Evolutionary conservation across 441 rosid species (phyloP).

Genomic region (Daphne laureola): DNA sequence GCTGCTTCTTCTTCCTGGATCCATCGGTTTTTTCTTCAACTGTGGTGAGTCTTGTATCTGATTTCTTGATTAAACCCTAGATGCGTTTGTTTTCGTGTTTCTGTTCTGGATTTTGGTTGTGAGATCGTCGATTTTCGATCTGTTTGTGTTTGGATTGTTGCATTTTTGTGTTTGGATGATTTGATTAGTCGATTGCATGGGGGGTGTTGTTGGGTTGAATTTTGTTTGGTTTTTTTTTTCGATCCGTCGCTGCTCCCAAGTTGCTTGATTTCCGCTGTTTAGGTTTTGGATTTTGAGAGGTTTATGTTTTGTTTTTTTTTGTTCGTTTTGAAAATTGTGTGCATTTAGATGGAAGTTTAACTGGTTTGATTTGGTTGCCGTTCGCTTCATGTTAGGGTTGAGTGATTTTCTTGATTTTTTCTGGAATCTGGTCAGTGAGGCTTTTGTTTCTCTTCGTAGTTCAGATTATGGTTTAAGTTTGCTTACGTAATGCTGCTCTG

Average conservation of each 20-base stretch:
- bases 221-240: background rate
- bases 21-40: constrained; percentile 14
- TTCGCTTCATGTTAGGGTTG: too few relatives aligned
- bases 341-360: too few relatives aligned
- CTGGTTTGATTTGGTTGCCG: too few relatives aligned
- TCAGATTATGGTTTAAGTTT: too few relatives aligned
- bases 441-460: too few relatives aligned
- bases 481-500: too few relatives aligned
- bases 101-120: constrained; percentile 3
- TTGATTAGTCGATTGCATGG: constrained; percentile 13
- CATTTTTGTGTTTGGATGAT: background rate
- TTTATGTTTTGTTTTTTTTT: too few relatives aligned
- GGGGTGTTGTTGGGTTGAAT: background rate
- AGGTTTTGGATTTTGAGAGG: too few relatives aligned
- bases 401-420: background rate
- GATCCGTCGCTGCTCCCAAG: too few relatives aligned
- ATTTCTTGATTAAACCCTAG: constrained; percentile 22
- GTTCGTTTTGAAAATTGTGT: background rate
- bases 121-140: constrained; percentile 11
- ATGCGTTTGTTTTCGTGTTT: constrained; percentile 7
- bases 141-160: background rate
- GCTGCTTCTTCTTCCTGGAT: constrained; percentile 20
- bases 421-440: background rate
- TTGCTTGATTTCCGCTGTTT: too few relatives aligned
- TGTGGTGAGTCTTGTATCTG: constrained; percentile 40